These are phyloP conservation scores for Pseudonectria foliicola DNA, from an alignment of 2,329 filamentous ascomycete species.

Conservation along the genomic window DNA sequence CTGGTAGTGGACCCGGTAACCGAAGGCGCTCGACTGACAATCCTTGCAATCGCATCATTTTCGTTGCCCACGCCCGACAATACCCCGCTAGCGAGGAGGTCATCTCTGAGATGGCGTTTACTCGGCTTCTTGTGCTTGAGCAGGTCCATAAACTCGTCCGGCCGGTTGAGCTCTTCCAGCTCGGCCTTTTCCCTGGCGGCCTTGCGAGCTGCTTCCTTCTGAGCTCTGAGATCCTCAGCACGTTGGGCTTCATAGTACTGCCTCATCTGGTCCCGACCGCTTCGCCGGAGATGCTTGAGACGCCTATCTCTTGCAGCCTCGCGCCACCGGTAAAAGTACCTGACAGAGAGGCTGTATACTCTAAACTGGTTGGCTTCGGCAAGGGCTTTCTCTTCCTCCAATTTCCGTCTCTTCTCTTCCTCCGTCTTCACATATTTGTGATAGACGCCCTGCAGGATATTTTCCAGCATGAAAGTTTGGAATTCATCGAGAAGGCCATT, in stretches of 20 bases:
- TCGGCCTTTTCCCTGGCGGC: constrained; percentile 20
- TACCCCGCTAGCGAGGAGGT: constrained; percentile 35
- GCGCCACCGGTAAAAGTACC: constrained; percentile 52
- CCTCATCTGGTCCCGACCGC: constrained; percentile 44
- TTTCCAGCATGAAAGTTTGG: constrained; percentile 36
- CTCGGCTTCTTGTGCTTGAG: constrained; percentile 25
- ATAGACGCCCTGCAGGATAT: constrained; percentile 37
- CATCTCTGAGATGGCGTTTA: constrained; percentile 27
- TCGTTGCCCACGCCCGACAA: constrained; percentile 35
- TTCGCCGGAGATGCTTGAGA: constrained; percentile 42
- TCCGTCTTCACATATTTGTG: constrained; percentile 33
- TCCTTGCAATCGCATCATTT: constrained; percentile 26
- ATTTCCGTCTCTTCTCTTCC: constrained; percentile 33
- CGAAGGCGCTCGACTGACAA: constrained; percentile 25
- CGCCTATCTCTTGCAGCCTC: constrained; percentile 40
- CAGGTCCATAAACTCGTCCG: constrained; percentile 28
- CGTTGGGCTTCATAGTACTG: constrained; percentile 36
- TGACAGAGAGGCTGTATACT: constrained; percentile 42
- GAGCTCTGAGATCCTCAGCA: constrained; percentile 24
- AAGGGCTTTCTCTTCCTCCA: constrained; percentile 41
- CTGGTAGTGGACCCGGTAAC: constrained; percentile 14
- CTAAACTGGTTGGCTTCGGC: constrained; percentile 43
- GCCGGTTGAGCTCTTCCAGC: constrained; percentile 22
- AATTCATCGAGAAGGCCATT: constrained; percentile 46
- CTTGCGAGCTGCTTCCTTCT: constrained; percentile 27